Evolutionary conservation across 169 alveolate genomes (phyloP).

Genomic region (Hepatocystis sp.): DNA sequence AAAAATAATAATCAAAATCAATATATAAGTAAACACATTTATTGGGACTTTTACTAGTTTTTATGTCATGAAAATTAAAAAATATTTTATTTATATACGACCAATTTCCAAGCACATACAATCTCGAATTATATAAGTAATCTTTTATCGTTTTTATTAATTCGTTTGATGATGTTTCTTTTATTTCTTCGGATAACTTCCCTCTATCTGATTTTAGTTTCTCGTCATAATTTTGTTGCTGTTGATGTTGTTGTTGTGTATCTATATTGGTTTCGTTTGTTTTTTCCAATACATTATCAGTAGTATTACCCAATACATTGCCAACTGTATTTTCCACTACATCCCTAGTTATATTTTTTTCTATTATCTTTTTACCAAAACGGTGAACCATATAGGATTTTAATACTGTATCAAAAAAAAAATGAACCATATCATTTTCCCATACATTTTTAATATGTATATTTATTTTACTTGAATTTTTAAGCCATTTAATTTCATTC

Average conservation of each 20-base stretch:
- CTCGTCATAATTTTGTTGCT: not conserved
- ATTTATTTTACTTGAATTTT: constrained; percentile 36
- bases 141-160: constrained; percentile 22
- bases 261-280: too few relatives aligned
- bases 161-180: constrained; percentile 2
- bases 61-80: constrained; percentile 58
- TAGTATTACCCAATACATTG: too few relatives aligned
- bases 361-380: not conserved
- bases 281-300: too few relatives aligned
- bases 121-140: constrained; percentile 36
- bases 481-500: constrained; percentile 52
- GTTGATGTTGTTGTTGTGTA: not conserved
- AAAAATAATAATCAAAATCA: constrained; percentile 63
- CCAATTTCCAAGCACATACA: constrained; percentile 64
- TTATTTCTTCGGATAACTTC: not conserved
- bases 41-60: not conserved
- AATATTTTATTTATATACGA: constrained; percentile 26
- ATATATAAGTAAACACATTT: constrained; percentile 53
- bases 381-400: too few relatives aligned
- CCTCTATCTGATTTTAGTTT: too few relatives aligned
- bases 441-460: constrained; percentile 44
- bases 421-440: constrained; percentile 72
- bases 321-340: too few relatives aligned
- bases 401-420: constrained; percentile 51
- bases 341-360: too few relatives aligned